Percentiles rank a stretch among this genome's conserved stretches.
phyloP scores from a whole-genome alignment of 139 green algal species.

The Chlorella sp. region DNA sequence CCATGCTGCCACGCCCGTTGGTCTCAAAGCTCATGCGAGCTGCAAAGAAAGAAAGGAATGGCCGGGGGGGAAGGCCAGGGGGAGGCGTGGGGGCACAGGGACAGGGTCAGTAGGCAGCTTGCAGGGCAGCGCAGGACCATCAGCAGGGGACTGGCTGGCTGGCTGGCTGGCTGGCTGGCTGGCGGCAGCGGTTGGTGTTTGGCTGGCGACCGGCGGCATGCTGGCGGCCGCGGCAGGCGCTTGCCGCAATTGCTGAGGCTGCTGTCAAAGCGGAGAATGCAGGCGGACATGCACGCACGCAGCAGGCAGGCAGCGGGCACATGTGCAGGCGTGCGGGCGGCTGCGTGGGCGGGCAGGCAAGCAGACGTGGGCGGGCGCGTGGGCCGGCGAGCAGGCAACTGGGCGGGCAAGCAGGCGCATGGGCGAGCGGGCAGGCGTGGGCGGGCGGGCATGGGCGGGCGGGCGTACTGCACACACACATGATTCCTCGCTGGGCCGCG shows the following conservation, averaged over 20 bases:
- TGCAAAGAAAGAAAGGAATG: constrained; percentile 2
- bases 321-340: not conserved
- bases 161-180: not conserved
- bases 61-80: not conserved
- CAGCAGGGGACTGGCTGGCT: not conserved
- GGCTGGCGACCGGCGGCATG: not conserved
- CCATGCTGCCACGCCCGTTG: constrained; percentile 6
- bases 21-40: constrained; percentile 28
- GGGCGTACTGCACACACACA: not conserved
- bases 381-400: not conserved
- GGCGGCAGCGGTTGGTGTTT: not conserved
- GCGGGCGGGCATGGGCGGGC: not conserved
- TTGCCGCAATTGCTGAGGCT: not conserved
- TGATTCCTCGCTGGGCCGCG: constrained; percentile 16
- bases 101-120: not conserved
- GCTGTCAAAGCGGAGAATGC: not conserved
- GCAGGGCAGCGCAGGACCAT: not conserved
- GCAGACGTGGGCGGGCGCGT: not conserved
- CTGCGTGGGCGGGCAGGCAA: not conserved
- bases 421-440: not conserved
- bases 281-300: not conserved
- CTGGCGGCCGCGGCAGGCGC: not conserved
- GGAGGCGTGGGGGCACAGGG: not conserved
- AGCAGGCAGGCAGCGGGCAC: not conserved
- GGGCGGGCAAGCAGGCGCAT: not conserved